Percentiles rank a stretch among this genome's conserved stretches.
These are phyloP conservation scores for Agrostemma githago DNA, from an alignment of 148 eudicot species.

Conservation along the genomic window DNA sequence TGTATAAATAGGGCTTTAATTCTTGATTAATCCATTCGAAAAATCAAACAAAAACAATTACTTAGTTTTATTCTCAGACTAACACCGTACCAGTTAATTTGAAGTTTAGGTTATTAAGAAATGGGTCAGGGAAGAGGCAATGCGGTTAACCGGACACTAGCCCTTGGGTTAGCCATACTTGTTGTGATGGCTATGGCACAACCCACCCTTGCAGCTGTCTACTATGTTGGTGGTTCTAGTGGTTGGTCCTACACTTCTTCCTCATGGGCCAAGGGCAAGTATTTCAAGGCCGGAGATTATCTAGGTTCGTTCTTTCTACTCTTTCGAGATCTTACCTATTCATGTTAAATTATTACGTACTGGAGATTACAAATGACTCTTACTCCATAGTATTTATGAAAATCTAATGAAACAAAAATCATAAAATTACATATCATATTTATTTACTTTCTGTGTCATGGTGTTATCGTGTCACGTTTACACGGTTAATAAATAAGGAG, in stretches of 20 bases:
- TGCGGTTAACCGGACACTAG: conserved; percentile 23
- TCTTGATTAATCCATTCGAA: background rate
- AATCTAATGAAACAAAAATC: too few species aligned
- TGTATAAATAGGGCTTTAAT: background rate
- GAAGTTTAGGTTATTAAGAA: background rate
- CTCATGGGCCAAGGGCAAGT: conserved; percentile 29
- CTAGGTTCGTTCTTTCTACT: conserved; percentile 17
- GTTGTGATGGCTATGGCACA: conserved; percentile 14
- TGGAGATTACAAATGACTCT: too few species aligned
- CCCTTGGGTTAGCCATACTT: conserved; percentile 2
- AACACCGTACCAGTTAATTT: too few species aligned
- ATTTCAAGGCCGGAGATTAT: conserved; percentile 33
- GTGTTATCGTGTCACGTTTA: too few species aligned
- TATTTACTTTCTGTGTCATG: too few species aligned
- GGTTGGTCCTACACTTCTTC: conserved; percentile 34
- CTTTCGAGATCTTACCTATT: background rate
- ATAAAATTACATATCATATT: too few species aligned
- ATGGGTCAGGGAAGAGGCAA: conserved; percentile 44
- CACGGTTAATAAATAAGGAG: too few species aligned
- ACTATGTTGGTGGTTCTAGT: conserved; percentile 29
- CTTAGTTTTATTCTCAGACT: background rate
- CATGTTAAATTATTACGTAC: background rate
- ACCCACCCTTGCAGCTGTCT: conserved; percentile 18
- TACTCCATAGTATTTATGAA: too few species aligned
- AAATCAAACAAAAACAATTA: conserved; percentile 4